Evolutionary conservation across 2,329 filamentous ascomycete genomes (phyloP).

Genomic region (Penicillium sp.): DNA sequence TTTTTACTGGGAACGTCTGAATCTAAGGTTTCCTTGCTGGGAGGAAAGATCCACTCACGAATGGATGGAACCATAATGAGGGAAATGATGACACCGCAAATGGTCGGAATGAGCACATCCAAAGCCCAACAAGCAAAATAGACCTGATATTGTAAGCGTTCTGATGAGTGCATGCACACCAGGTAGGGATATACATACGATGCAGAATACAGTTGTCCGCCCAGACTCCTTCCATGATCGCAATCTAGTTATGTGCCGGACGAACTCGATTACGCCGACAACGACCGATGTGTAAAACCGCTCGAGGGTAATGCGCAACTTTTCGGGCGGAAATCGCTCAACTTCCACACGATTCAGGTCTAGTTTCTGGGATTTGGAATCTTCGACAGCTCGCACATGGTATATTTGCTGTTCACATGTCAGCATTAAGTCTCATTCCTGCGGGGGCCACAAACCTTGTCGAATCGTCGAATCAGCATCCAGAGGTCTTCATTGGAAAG

Average conservation of each 20-base stretch:
- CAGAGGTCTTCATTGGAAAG: slow-evolving; percentile 72
- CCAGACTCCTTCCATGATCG: slow-evolving; percentile 75
- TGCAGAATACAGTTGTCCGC: slow-evolving; percentile 66
- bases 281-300: slow-evolving; percentile 78
- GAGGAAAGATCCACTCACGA: slow-evolving; percentile 68
- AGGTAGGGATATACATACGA: slow-evolving; percentile 36
- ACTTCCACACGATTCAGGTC: slow-evolving; percentile 80
- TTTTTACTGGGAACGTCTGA: slow-evolving; percentile 59
- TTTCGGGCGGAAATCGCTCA: slow-evolving; percentile 81
- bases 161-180: background rate
- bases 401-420: slow-evolving; percentile 59
- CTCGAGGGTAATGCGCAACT: slow-evolving; percentile 74
- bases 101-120: slow-evolving; percentile 66
- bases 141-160: slow-evolving; percentile 29
- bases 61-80: slow-evolving; percentile 66
- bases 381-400: slow-evolving; percentile 67
- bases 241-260: slow-evolving; percentile 73
- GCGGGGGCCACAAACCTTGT: slow-evolving; percentile 58
- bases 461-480: slow-evolving; percentile 70
- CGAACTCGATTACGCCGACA: slow-evolving; percentile 64
- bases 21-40: slow-evolving; percentile 61
- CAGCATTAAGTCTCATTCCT: background rate
- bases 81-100: slow-evolving; percentile 60
- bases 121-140: slow-evolving; percentile 69
- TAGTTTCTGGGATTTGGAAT: slow-evolving; percentile 63